Conservation (phyloP, 2,329 filamentous ascomycete species). For the Verticillium longisporum region DNA sequence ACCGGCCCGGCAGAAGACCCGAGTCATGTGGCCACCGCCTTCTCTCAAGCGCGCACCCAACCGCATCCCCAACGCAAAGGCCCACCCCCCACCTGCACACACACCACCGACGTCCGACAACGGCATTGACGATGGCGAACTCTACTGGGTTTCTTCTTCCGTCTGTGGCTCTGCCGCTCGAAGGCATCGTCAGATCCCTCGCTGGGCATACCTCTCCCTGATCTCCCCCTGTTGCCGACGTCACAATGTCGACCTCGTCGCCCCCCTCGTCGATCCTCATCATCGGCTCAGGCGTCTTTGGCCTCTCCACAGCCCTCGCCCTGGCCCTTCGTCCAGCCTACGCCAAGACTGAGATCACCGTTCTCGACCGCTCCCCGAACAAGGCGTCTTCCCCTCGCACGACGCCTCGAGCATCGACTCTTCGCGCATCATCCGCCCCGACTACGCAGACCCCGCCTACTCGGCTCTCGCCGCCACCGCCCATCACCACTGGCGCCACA, state of each 20-base stretch:
- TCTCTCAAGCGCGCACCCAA: not conserved
- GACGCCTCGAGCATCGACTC: conserved; percentile 57
- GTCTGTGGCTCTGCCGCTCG: not conserved
- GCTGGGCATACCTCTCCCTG: not conserved
- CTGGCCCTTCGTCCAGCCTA: conserved; percentile 57
- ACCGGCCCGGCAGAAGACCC: not conserved
- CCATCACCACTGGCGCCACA: conserved; percentile 61
- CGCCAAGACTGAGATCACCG: conserved; percentile 45
- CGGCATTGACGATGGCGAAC: not conserved
- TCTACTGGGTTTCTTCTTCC: not conserved
- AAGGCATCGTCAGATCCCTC: not conserved
- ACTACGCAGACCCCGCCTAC: conserved; percentile 79
- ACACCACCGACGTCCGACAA: not conserved
- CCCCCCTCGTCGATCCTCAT: conserved; percentile 53
- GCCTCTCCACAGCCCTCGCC: conserved; percentile 56
- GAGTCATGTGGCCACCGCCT: not conserved
- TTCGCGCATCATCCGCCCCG: conserved; percentile 59
- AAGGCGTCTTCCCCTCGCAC: conserved; percentile 49
- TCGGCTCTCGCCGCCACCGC: conserved; percentile 65
- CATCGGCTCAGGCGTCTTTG: conserved; percentile 61
- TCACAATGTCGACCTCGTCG: not conserved
- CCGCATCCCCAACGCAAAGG: not conserved
- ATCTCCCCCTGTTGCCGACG: not conserved
- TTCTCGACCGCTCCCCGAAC: conserved; percentile 46
- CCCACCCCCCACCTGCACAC: not conserved